Base-by-base conservation (phyloP, 2,329 filamentous ascomycete species). In the Aspergillus persii region DNA sequence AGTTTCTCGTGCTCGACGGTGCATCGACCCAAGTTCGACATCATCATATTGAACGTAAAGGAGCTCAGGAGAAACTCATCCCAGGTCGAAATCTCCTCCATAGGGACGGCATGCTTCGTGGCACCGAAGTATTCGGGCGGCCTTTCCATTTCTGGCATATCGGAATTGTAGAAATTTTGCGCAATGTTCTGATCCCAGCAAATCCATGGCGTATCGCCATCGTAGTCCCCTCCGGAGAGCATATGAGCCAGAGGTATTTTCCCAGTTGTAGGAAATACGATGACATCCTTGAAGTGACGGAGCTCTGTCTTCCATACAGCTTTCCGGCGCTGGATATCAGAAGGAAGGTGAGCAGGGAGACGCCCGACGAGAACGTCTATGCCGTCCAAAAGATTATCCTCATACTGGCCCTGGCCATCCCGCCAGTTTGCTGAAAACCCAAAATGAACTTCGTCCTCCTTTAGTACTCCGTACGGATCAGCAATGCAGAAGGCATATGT, bases 211-310 rank as follows among this genome's bases (percentile, higher is more conserved):
- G 72, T 80, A 58, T 89, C 86, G 0, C 86, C 86, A 63, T 89
- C 86, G 59, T 88, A 88, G 66, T 89, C 86, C 8, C 86, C 86
- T 4, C 86, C 86, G 27, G 86, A 86, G 0, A 88, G 72, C 67
- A 85, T 83, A n/a, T 79, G 78, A 0, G 85, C 86, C 0, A 86
- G 71, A 0, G 86, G 82, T 15, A 76, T 78, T 7, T 74, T 62
- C 0, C 86, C 86, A 58, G 70, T 76, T 0, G 77, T 78, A 0
- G 86, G 74, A 61, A 88, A 87, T 0, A 88, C 77, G 12, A 86
- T 80, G 0, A 87, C 78, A 66, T 88, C 82, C 50, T 79, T 79
- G 8, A 86, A 77, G 63, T 85, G 79, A 0, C 79, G 77, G 0
- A 88, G 76, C 52, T 83, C 77, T 1, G 74, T 73, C 52, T 81